A percentile compares a stretch with the other conserved stretches of the same genome.
Conservation (phyloP, 2,329 filamentous ascomycete genomes). For the Claviceps purpurea region DNA sequence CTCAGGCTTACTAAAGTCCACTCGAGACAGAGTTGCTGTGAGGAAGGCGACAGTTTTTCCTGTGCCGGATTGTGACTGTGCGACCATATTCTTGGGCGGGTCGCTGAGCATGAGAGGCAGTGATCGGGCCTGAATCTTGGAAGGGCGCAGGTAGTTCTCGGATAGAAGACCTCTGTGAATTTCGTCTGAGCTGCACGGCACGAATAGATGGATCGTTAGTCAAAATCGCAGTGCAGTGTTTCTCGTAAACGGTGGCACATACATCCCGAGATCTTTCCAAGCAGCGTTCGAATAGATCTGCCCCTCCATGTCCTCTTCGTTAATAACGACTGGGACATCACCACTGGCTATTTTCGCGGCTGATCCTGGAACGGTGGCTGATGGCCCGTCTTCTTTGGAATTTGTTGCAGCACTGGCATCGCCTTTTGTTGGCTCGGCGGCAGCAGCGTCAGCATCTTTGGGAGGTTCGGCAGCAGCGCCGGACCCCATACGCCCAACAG, state of each 20-base stretch:
- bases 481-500: not conserved
- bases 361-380: conserved; percentile 4
- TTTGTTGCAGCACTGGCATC: not conserved
- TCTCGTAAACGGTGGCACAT: not conserved
- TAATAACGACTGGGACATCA: conserved; percentile 7
- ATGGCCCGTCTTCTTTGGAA: conserved; percentile 6
- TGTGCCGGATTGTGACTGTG: conserved; percentile 97
- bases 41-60: conserved; percentile 97
- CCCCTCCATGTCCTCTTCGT: conserved; percentile 2
- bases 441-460: not conserved
- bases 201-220: not conserved
- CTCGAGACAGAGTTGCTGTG: conserved; percentile 74
- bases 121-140: conserved; percentile 94
- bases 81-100: conserved; percentile 89
- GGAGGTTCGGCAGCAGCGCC: conserved; percentile 1
- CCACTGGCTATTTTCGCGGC: conserved; percentile 4
- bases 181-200: conserved; percentile 21
- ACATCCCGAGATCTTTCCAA: conserved; percentile 7
- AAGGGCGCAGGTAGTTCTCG: conserved; percentile 87
- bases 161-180: conserved; percentile 66
- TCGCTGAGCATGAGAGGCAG: conserved; percentile 76
- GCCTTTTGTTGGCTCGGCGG: not conserved
- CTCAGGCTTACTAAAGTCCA: conserved; percentile 57
- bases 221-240: not conserved
- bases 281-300: conserved; percentile 5